A percentile compares a stretch with the other conserved stretches of the same genome.
Conservation (phyloP, 805 yeast genomes). For the Candida maris region DNA sequence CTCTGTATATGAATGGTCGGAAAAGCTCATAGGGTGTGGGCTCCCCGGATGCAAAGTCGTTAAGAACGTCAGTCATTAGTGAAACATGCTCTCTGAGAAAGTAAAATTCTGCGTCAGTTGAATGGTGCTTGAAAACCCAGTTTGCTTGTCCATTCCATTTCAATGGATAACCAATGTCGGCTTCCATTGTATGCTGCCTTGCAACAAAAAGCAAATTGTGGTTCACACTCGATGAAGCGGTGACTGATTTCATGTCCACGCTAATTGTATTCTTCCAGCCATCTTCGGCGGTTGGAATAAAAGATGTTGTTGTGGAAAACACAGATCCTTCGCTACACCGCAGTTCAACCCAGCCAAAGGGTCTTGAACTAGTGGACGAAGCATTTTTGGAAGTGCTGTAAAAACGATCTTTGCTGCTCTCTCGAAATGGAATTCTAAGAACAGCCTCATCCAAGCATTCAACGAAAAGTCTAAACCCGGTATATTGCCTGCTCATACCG, state of each 20-base stretch:
- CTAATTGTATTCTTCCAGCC: conserved; percentile 55
- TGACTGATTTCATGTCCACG: conserved; percentile 50
- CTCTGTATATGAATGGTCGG: conserved; percentile 61
- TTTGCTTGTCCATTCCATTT: conserved; percentile 76
- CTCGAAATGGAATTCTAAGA: conserved; percentile 78
- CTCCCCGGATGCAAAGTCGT: conserved; percentile 75
- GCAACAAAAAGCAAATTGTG: conserved; percentile 77
- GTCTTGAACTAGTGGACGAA: conserved; percentile 38
- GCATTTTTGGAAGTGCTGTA: conserved; percentile 5
- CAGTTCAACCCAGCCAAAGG: conserved; percentile 92
- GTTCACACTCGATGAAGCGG: conserved; percentile 78
- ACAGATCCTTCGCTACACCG: conserved; percentile 54
- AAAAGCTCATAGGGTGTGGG: conserved; percentile 71
- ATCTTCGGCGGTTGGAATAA: conserved; percentile 43
- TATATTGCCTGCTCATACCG: conserved; percentile 53
- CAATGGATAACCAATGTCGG: conserved; percentile 66
- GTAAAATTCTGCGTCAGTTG: conserved; percentile 55
- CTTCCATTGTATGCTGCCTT: conserved; percentile 48
- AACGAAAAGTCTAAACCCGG: conserved; percentile 53
- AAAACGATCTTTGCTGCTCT: conserved; percentile 70
- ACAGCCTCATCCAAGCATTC: conserved; percentile 62
- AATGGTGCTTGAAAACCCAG: conserved; percentile 59
- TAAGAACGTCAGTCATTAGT: conserved; percentile 62
- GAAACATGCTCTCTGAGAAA: conserved; percentile 79
- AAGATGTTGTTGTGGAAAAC: conserved; percentile 43